These are phyloP conservation scores for Jacaranda mimosifolia DNA, from an alignment of 257 asterid species.

Conservation along the genomic window DNA sequence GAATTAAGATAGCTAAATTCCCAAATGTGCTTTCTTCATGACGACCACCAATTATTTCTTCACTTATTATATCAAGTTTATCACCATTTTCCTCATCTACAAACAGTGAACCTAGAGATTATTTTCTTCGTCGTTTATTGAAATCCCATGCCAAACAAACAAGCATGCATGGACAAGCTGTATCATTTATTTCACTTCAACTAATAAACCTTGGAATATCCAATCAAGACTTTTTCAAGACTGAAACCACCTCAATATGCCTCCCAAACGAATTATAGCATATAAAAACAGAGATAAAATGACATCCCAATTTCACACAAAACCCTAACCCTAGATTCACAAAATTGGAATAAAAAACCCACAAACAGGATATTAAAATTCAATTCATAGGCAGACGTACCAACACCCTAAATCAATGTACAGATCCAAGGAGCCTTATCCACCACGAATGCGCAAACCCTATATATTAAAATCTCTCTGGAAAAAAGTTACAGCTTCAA, in stretches of 20 bases:
- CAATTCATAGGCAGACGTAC: constrained; percentile 51
- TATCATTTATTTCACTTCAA: background rate
- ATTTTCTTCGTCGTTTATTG: background rate
- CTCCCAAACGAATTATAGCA: constrained; percentile 15
- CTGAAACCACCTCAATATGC: constrained; percentile 3
- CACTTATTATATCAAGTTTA: background rate
- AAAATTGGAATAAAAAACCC: background rate
- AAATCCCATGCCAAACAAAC: constrained; percentile 3
- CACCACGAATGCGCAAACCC: constrained; percentile 57
- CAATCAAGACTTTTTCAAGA: constrained; percentile 15
- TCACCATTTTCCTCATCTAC: background rate
- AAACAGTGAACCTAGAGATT: background rate
- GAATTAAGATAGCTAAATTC: background rate
- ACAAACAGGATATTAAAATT: constrained; percentile 11
- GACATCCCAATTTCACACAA: constrained; percentile 28
- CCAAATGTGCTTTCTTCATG: background rate
- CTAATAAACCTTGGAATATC: background rate
- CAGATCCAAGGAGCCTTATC: constrained; percentile 42
- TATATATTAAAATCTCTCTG: constrained; percentile 44
- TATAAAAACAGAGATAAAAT: constrained; percentile 10
- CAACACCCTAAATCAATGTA: constrained; percentile 55
- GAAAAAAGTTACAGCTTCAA: constrained; percentile 28
- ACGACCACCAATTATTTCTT: background rate
- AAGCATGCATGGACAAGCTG: constrained; percentile 2
- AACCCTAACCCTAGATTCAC: constrained; percentile 63